A percentile compares a stretch with the other conserved stretches of the same genome.
These are phyloP conservation scores for Wickerhamiella pararugosa DNA, from an alignment of 1,139 yeast genomes.

Conservation along the genomic window DNA sequence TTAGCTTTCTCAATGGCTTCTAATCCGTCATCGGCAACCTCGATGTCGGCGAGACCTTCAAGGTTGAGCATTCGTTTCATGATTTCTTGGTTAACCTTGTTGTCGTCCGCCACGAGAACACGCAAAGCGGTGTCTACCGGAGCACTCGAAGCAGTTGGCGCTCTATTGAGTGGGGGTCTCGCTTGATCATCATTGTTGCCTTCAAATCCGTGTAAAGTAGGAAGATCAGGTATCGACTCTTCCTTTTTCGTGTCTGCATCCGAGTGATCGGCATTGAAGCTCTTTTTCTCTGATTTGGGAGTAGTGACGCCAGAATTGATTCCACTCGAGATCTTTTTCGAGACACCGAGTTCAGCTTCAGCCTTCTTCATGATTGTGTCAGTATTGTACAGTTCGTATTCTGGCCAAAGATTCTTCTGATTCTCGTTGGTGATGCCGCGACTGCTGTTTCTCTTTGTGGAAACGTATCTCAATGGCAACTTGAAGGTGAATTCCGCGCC, in stretches of 20 bases:
- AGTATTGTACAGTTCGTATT: conserved; percentile 9
- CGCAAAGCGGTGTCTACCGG: conserved; percentile 8
- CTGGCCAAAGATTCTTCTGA: conserved; percentile 9
- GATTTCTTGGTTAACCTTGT: conserved; percentile 86
- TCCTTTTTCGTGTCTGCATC: background rate
- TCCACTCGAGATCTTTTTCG: conserved; percentile 2
- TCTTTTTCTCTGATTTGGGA: background rate
- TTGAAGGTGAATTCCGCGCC: conserved; percentile 74
- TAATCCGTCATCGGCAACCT: conserved; percentile 79
- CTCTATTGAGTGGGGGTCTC: conserved; percentile 2
- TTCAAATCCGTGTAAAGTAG: background rate
- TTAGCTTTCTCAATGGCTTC: conserved; percentile 60
- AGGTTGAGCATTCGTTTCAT: conserved; percentile 73
- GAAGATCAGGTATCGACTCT: too few species aligned
- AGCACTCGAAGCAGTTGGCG: conserved; percentile 1
- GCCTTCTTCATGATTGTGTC: conserved; percentile 7
- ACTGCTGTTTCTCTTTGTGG: background rate
- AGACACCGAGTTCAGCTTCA: conserved; percentile 7
- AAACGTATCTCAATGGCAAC: conserved; percentile 33
- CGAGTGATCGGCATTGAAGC: background rate
- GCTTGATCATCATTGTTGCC: background rate
- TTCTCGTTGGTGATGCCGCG: background rate
- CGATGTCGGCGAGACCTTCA: conserved; percentile 62
- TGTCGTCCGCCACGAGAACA: conserved; percentile 86
- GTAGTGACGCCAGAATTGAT: background rate